These are phyloP conservation scores for Yamadazyma paraphyllophila DNA, from an alignment of 805 yeast species.

Conservation along the genomic window DNA sequence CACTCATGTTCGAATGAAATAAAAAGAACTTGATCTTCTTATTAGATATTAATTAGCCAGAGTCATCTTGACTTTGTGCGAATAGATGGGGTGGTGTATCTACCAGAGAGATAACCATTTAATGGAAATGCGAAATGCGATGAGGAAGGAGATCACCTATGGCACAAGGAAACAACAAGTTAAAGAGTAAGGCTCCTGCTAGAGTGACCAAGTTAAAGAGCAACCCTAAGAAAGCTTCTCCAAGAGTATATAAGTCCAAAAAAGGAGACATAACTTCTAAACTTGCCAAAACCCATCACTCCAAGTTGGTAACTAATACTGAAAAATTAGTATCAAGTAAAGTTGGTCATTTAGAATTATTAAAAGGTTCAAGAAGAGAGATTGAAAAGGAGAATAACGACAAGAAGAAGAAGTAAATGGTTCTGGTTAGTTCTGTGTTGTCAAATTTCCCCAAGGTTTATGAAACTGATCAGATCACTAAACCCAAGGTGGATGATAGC, in stretches of 20 bases:
- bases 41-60: background rate
- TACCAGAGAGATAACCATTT: background rate
- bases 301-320: constrained; percentile 58
- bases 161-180: constrained; percentile 75
- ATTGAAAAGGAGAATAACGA: constrained; percentile 60
- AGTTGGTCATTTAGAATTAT: constrained; percentile 90
- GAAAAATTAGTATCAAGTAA: constrained; percentile 84
- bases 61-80: constrained; percentile 3
- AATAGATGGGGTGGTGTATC: background rate
- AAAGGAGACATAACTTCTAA: constrained; percentile 54
- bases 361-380: constrained; percentile 87
- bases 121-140: background rate
- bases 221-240: constrained; percentile 68
- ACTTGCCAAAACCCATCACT: constrained; percentile 55
- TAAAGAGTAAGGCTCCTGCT: constrained; percentile 48
- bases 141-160: constrained; percentile 27
- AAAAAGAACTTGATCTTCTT: background rate
- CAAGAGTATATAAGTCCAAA: constrained; percentile 66
- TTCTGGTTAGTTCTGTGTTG: background rate
- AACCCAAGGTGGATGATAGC: background rate
- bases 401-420: constrained; percentile 10
- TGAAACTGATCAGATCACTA: background rate
- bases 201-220: constrained; percentile 64
- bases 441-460: constrained; percentile 2
- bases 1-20: background rate